These are phyloP conservation scores for Cryptococcus sp. DNA, from an alignment of 1,284 basidiomycete genomes.

Conservation along the genomic window DNA sequence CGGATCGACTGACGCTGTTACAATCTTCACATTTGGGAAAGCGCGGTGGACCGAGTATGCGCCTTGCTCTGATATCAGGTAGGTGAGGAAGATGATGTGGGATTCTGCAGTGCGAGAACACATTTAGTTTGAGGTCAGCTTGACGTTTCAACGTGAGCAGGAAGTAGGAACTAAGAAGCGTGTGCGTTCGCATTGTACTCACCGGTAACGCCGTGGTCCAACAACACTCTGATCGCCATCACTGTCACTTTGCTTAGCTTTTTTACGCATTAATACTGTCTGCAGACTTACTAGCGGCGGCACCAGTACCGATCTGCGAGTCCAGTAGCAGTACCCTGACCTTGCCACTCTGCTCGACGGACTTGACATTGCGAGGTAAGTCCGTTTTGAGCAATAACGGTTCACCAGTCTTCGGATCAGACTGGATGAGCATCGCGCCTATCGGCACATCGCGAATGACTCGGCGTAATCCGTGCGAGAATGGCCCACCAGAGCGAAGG, in stretches of 20 bases:
- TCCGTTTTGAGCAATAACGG: conserved; percentile 80
- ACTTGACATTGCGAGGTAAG: conserved; percentile 72
- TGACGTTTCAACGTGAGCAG: background rate
- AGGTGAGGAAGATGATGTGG: conserved; percentile 82
- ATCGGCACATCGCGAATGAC: conserved; percentile 85
- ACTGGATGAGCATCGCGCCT: conserved; percentile 88
- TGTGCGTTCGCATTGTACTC: background rate
- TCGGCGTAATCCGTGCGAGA: conserved; percentile 85
- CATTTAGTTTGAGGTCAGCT: background rate
- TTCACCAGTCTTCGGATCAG: conserved; percentile 79
- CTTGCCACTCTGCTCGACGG: conserved; percentile 64
- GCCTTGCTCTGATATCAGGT: conserved; percentile 80
- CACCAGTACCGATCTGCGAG: conserved; percentile 92
- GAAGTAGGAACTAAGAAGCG: too few relatives aligned
- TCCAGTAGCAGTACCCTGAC: conserved; percentile 90
- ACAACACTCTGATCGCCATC: conserved; percentile 92
- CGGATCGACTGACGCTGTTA: conserved; percentile 76
- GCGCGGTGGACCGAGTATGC: conserved; percentile 75
- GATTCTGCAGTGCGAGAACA: conserved; percentile 60
- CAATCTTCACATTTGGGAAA: conserved; percentile 78
- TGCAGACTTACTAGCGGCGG: conserved; percentile 65
- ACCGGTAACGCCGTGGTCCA: conserved; percentile 85
- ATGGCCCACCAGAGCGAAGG: conserved; percentile 67
- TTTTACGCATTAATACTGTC: background rate
- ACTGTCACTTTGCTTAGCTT: conserved; percentile 41